Base-by-base conservation (phyloP, 2,329 filamentous ascomycete species). In the Aspergillus sp. region DNA sequence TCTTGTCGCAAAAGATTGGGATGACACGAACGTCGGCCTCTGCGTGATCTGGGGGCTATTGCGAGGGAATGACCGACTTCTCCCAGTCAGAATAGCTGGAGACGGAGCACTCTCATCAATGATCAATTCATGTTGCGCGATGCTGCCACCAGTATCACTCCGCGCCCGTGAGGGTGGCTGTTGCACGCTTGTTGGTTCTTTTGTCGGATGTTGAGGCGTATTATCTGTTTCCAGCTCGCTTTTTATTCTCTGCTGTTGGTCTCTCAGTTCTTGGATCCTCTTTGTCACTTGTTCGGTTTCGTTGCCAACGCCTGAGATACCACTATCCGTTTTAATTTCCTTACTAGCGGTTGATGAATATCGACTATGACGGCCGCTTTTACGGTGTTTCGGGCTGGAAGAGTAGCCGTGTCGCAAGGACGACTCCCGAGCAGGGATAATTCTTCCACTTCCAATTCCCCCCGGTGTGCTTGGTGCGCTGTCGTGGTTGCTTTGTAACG, bases 381-480 rank as follows among this genome's bases (percentile, higher is more conserved):
- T 79, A 1, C 82, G 80, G 55, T 85, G 80, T 71, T 81, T 78
- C 43, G 78, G 80, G 18, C 77, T 73, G 8, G 80, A 80, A 1
- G 83, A 79, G 64, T 83, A 71, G 54, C 70, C 76, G 64, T 77
- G 89, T 50, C 83, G 78, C 36, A 90, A 75, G 38, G 88, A 91
- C 1, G 88, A 91, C 55, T 89, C 87, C 55, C 88, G 82, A 7
- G 80, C 72, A 0, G 89, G 89, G 53, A 91, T 89, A 7, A 80
- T 73, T 48, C 82, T 77, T 2, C 81, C 80, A 53, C 76, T 81
- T 24, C 76, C 68, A 63, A 78, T 72, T 7, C 70, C 69, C 24
- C 73, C 70, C 18, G 72, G 73, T 32, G 69, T 74, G 48, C 62
- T 64, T 22, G 64, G 61, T 34, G 59, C 56, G 38, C 61, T 60